These are phyloP conservation scores for Sphaerostilbella broomeana DNA, from an alignment of 2,329 filamentous ascomycete species.

Conservation along the genomic window DNA sequence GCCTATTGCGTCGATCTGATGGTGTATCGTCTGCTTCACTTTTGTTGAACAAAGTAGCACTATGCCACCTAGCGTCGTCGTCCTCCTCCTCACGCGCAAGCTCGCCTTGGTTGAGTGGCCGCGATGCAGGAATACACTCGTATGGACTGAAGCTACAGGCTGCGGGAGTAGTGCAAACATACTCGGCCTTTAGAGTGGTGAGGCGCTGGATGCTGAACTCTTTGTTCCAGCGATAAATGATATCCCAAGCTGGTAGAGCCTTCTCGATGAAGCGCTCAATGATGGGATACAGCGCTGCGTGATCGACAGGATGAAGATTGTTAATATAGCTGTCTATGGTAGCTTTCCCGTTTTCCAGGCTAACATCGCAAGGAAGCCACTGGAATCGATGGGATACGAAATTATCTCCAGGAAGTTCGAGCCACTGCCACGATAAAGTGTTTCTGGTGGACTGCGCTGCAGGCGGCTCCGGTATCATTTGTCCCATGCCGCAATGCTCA, in stretches of 20 bases:
- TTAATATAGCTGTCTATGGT: slow-evolving; percentile 47
- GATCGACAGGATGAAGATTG: slow-evolving; percentile 40
- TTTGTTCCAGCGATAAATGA: slow-evolving; percentile 7
- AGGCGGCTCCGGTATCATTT: slow-evolving; percentile 19
- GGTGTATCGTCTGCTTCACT: slow-evolving; percentile 14
- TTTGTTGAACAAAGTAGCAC: too few species aligned
- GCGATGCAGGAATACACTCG: slow-evolving; percentile 15
- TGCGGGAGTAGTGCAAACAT: slow-evolving; percentile 17
- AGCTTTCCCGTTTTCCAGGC: slow-evolving; percentile 30
- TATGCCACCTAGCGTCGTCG: not conserved
- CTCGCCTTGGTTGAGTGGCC: slow-evolving; percentile 24
- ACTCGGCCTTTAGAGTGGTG: slow-evolving; percentile 4
- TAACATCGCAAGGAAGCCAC: slow-evolving; percentile 45
- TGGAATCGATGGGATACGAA: slow-evolving; percentile 31
- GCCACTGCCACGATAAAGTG: not conserved
- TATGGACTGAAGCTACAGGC: slow-evolving; percentile 13
- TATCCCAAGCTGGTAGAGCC: slow-evolving; percentile 7
- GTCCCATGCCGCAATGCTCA: slow-evolving; percentile 27
- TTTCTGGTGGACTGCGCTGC: not conserved
- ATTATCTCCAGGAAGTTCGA: not conserved
- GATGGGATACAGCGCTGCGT: slow-evolving; percentile 2
- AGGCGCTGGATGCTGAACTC: slow-evolving; percentile 25
- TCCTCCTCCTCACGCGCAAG: slow-evolving; percentile 16
- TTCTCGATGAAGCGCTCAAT: slow-evolving; percentile 8
- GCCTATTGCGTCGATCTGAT: slow-evolving; percentile 18